A percentile compares a stretch with the other conserved stretches of the same genome.
Evolutionary conservation across 2,329 filamentous ascomycete species (phyloP).

Genomic region (Botrytis tulipae): DNA sequence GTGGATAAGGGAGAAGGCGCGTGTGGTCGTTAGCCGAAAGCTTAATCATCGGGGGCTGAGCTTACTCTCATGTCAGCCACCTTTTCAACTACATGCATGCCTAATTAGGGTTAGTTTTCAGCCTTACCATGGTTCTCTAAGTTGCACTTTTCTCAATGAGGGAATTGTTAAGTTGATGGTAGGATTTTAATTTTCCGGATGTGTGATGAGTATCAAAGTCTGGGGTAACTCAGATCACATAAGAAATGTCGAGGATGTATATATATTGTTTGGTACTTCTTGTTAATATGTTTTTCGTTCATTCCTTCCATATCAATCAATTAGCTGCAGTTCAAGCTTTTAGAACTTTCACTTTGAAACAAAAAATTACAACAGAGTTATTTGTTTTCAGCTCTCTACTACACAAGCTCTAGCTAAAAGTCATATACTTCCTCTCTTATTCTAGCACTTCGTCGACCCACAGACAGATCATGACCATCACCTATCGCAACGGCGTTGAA

Average conservation of each 20-base stretch:
- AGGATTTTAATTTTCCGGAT: background rate
- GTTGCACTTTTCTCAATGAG: background rate
- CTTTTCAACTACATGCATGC: constrained; percentile 10
- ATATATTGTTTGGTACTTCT: background rate
- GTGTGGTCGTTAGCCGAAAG: background rate
- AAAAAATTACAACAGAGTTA: background rate
- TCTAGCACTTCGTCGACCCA: background rate
- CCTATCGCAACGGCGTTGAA: constrained; percentile 42
- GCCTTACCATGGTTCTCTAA: background rate
- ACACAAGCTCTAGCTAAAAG: too few relatives aligned
- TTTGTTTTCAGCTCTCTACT: background rate
- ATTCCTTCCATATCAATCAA: background rate
- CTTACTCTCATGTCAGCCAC: constrained; percentile 7
- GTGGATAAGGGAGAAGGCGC: too few relatives aligned
- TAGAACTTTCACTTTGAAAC: background rate
- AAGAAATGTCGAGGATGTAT: background rate
- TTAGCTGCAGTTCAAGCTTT: background rate
- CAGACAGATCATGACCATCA: constrained; percentile 31
- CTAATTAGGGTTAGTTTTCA: background rate
- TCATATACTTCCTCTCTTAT: background rate
- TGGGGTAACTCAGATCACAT: background rate
- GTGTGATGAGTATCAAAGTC: background rate
- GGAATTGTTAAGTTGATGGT: background rate
- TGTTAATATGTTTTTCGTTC: background rate
- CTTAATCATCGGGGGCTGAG: constrained; percentile 11